These are phyloP conservation scores for Skeletonema menzelii DNA, from an alignment of 108 stramenopile genomes.

Conservation along the genomic window DNA sequence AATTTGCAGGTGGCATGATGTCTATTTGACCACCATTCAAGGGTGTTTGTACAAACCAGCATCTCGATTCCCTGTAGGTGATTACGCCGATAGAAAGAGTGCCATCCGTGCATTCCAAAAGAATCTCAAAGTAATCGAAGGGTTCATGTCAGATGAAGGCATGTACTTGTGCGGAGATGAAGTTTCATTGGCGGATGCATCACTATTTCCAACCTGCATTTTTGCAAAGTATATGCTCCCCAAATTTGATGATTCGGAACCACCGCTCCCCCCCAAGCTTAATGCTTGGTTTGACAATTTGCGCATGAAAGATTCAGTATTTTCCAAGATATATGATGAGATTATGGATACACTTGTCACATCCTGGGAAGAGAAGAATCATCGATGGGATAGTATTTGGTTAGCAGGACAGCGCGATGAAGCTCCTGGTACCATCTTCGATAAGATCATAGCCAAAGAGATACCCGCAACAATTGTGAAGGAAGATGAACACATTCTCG, in stretches of 20 bases:
- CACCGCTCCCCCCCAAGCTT: conserved; percentile 59
- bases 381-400: conserved; percentile 83
- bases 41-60: conserved; percentile 87
- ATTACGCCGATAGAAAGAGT: conserved; percentile 75
- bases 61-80: conserved; percentile 75
- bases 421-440: conserved; percentile 90
- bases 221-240: conserved; percentile 91
- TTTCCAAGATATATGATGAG: conserved; percentile 77
- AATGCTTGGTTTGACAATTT: conserved; percentile 65
- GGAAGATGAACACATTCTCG: conserved; percentile 93
- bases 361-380: conserved; percentile 59
- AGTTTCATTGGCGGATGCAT: conserved; percentile 92
- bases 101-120: conserved; percentile 75
- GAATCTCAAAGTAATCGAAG: conserved; percentile 77
- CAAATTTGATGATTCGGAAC: conserved; percentile 77
- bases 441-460: conserved; percentile 89
- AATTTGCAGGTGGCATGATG: conserved; percentile 90
- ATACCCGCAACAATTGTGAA: conserved; percentile 94
- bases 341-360: conserved; percentile 48
- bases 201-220: conserved; percentile 85
- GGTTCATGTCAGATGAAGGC: conserved; percentile 52
- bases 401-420: conserved; percentile 77
- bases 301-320: conserved; percentile 58
- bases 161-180: conserved; percentile 87
- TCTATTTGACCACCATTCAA: conserved; percentile 92